Evolutionary conservation across 352 stramenopile genomes (phyloP), one percentile per base, ranked within the genome.

Genomic region (Globisporangium splendens): DNA sequence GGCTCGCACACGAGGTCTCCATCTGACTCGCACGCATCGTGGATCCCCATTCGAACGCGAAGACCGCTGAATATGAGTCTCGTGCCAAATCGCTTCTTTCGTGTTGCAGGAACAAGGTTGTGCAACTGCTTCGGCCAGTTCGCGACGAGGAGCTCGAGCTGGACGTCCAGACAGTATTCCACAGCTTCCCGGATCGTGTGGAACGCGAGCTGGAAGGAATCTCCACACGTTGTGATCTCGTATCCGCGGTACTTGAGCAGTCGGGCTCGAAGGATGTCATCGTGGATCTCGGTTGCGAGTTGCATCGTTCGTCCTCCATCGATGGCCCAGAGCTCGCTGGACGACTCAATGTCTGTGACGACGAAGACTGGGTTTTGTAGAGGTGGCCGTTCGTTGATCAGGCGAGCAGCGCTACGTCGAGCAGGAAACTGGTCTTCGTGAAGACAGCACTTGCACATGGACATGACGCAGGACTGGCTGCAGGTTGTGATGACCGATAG

Each of bases 191-290:
- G 65, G 14, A 85, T 71, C 11, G 69, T 82, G 52, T 87, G 77
- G 52, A 87, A 87, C 20, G 77, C 77, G n/a, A 87, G 56, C 54
- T 87, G 77, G 42, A 87, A 87, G 12, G 77, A 64, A 35, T 87
- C 77, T 0, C 77, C 77, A 21, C 63, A 66, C 13, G 77, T 87
- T 13, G 77, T 87, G 52, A 87, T 85, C 54, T 87, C 77, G 42
- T 87, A 87, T 17, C 76, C 76, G 63, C 72, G 62, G 50, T 86
- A 77, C 50, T 80, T 83, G 55, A 77, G 74, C 35, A 86, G 55
- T 1, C 69, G 71, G 14, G 73, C 59, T n/a, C 68, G 72, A 18
- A 88, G 65, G 15, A 88, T 77, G 35, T 79, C 74, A 38, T 86
- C 78, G 56, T 88, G 78, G 15, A 84, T 72, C 48, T 82, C 72